These are phyloP conservation scores for Phytophthora meadii DNA, from an alignment of 352 stramenopile species.

Conservation along the genomic window DNA sequence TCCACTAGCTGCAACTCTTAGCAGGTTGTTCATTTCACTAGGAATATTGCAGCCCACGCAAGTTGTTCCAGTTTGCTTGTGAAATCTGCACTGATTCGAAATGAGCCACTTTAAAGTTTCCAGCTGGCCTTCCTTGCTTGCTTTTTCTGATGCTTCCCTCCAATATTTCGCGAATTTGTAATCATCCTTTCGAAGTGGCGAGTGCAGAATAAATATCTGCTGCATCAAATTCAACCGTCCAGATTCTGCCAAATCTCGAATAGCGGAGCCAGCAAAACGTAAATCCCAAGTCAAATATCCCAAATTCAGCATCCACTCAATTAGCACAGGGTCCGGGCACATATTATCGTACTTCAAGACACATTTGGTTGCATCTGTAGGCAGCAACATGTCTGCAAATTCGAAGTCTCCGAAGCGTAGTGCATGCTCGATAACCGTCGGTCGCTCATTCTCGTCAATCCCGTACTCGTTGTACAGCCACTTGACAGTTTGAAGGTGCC, in stretches of 20 bases:
- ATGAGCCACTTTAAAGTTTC: slow-evolving; percentile 7
- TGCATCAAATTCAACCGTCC: slow-evolving; percentile 20
- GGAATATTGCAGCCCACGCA: not conserved
- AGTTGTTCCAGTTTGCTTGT: too few species aligned
- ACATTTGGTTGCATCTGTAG: not conserved
- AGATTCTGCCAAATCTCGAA: slow-evolving; percentile 5
- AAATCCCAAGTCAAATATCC: slow-evolving; percentile 6
- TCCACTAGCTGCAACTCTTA: not conserved
- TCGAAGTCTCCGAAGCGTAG: slow-evolving; percentile 2
- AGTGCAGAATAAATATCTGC: slow-evolving; percentile 15
- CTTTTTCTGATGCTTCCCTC: slow-evolving; percentile 3
- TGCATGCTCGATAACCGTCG: not conserved
- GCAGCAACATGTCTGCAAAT: slow-evolving; percentile 1
- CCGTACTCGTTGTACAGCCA: slow-evolving; percentile 3
- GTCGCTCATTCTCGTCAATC: not conserved
- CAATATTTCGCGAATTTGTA: not conserved
- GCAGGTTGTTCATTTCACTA: not conserved
- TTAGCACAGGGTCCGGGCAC: not conserved
- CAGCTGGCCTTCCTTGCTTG: slow-evolving; percentile 1
- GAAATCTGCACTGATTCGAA: not conserved
- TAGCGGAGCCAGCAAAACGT: slow-evolving; percentile 5
- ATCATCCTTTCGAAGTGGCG: not conserved
- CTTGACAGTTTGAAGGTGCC: not conserved
- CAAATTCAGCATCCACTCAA: slow-evolving; percentile 25
- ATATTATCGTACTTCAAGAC: slow-evolving; percentile 8